Base-by-base conservation (phyloP, 1,139 yeast genomes). In the Pichia sp. region DNA sequence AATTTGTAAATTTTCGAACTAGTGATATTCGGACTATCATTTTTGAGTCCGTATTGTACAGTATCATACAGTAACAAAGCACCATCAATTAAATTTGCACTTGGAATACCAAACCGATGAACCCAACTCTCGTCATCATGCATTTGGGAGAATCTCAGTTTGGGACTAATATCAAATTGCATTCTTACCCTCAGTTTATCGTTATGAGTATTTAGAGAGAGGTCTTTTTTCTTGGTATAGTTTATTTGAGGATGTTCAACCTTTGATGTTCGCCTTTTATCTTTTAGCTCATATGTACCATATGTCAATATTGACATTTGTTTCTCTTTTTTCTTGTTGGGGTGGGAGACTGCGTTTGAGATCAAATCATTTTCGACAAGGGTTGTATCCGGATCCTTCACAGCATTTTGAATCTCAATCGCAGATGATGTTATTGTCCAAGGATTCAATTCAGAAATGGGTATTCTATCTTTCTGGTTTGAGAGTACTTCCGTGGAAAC, bases 391-490 rank as follows among this genome's bases (percentile, higher is more conserved):
- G 10, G 15, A 12, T 36, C 34, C 24, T 19, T 22, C 7, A 3
- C 15, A n/a, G 31, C 15, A 4, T 26, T 28, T 32, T 37, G 35
- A 30, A 40, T 36, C 17, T 42, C 41, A 4, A 21, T 34, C 3
- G 41, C 46, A 39, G 58, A 39, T 36, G 55, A 58, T 1, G 59
- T 28, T 5, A 53, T 41, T 5, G 52, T 52, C 46, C 60, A 61
- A 0, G 66, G 64, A 38, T 62, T 61, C 1, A 62, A 58, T 11
- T 60, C 36, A 1, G 53, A 43, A 1, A 50, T 42, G 39, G 55
- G 51, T 18, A 45, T 48, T 0, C 56, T 38, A 4, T 25, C 18
- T 2, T 11, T 15, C 3, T n/a, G n/a, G n/a, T n/a, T n/a, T n/a
- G n/a, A n/a, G n/a, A n/a, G n/a, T n/a, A n/a, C n/a, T n/a, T n/a